These are phyloP conservation scores for Penicillium steckii DNA, from an alignment of 495 filamentous ascomycete species.

Conservation along the genomic window DNA sequence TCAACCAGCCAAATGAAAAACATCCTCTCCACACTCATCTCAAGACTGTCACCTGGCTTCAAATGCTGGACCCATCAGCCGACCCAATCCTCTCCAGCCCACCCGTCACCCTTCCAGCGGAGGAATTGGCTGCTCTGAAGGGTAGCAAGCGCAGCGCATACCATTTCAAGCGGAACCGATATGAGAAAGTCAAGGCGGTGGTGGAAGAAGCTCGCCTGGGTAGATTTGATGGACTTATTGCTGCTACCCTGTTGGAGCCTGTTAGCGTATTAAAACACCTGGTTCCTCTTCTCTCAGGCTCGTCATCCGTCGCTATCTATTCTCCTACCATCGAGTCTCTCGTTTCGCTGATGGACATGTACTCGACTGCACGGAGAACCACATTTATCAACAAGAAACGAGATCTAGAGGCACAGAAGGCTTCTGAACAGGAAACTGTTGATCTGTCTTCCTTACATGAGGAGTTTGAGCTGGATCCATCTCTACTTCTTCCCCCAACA, in stretches of 20 bases:
- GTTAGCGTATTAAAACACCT: conserved; percentile 68
- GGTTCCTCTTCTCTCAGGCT: conserved; percentile 78
- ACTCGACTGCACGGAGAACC: conserved; percentile 69
- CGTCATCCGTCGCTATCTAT: conserved; percentile 82
- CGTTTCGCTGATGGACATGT: conserved; percentile 70
- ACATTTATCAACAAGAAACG: conserved; percentile 59
- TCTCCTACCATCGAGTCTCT: conserved; percentile 75
- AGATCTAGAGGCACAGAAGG: conserved; percentile 29
- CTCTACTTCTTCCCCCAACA: conserved; percentile 71
- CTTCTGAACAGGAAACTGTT: conserved; percentile 8
- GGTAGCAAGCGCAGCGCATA: conserved; percentile 74
- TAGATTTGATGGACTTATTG: conserved; percentile 77
- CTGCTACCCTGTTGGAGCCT: conserved; percentile 78
- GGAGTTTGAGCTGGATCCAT: conserved; percentile 82
- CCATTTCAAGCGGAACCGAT: conserved; percentile 83
- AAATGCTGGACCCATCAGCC: conserved; percentile 69
- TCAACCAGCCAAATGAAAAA: conserved; percentile 58
- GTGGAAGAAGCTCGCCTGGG: conserved; percentile 73
- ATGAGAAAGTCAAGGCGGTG: conserved; percentile 61
- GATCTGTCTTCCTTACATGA: conserved; percentile 54
- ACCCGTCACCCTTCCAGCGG: conserved; percentile 50
- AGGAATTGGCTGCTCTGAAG: conserved; percentile 64
- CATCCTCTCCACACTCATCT: conserved; percentile 84
- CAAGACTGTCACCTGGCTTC: conserved; percentile 83
- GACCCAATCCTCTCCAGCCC: conserved; percentile 69